Evolutionary conservation across 164 flowering plant species (phyloP).

Genomic region (Berberis vulgaris): DNA sequence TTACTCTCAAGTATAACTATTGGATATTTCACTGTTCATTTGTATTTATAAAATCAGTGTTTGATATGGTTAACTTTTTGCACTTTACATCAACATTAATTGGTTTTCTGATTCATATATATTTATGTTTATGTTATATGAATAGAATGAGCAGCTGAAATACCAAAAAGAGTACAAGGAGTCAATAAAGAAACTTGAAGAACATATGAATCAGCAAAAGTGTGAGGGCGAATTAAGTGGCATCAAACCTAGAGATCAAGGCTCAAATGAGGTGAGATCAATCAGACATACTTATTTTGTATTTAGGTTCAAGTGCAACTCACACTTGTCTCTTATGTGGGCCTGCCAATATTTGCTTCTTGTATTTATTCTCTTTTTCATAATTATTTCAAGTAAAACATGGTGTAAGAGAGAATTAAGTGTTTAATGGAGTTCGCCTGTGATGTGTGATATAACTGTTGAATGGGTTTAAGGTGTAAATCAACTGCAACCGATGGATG

Average conservation of each 20-base stretch:
- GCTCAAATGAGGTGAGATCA: slow-evolving; percentile 20
- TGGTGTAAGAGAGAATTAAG: not conserved
- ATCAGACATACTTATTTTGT: not conserved
- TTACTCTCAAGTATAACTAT: too few species aligned
- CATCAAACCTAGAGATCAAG: slow-evolving; percentile 20
- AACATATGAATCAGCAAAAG: slow-evolving; percentile 57
- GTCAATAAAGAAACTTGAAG: slow-evolving; percentile 78
- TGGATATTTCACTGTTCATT: too few species aligned
- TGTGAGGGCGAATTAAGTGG: slow-evolving; percentile 19
- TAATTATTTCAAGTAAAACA: too few species aligned
- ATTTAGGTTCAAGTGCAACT: not conserved
- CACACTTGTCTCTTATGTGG: not conserved
- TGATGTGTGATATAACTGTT: too few species aligned
- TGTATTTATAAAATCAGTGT: too few species aligned
- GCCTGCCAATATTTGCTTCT: too few species aligned
- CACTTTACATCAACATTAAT: too few species aligned
- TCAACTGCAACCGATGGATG: too few species aligned
- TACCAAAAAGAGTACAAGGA: slow-evolving; percentile 75
- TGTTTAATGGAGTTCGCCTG: not conserved
- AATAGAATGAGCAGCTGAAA: slow-evolving; percentile 58
- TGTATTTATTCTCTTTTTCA: too few species aligned
- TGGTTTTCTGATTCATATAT: not conserved
- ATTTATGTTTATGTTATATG: not conserved
- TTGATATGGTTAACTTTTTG: too few species aligned
- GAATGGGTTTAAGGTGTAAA: too few species aligned